Evolutionary conservation across 805 yeast species (phyloP), one percentile per base, ranked within the genome.

Genomic region (Cyberlindnera mrakii): DNA sequence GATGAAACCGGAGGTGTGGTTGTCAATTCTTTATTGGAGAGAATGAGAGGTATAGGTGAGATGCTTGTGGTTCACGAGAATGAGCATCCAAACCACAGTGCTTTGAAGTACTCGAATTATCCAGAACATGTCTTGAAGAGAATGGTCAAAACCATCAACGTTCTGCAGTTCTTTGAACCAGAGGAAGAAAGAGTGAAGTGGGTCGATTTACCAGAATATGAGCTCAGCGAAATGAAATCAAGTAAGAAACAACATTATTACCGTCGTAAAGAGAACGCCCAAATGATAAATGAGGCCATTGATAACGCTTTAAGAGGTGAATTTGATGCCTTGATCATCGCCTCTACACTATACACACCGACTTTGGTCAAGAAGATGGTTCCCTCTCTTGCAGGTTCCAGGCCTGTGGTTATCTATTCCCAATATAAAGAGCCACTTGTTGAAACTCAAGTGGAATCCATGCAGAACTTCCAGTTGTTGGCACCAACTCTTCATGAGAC

Each of bases 1-100:
- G 99, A 93, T 58, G 99, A 93, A 58, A 84, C 96, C n/a, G 90
- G 96, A 29, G 96, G 98, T 6, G 72, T 91, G n/a, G 59, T 93
- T 1, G 76, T 85, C 6, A 85, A 85, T 47, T 87, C 95, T 4
- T 70, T 93, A 73, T 59, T 93, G 64, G 99, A 93, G 60, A 72
- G 97, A 58, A 86, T 95, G 91, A 80, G 79, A 47, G 77, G 78
- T 5, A 62, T 57, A 2, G 96, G 96, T 13, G 67, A 77, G 41
- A 78, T 93, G 35, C 71, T 87, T 3, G 72, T 87, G 17, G 70
- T 82, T 2, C 97, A 93, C 64, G 99, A 93, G 59, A 88, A 88
- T 62, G 99, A 93, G 62, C 97, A 91, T 58, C 81, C 96, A 3
- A 90, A 90, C 58, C 66, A 82, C 23, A 83, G 83, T 46, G 77